A percentile compares a stretch with the other conserved stretches of the same genome.
These are phyloP conservation scores for Lipomyces yarrowii DNA, from an alignment of 1,139 yeast genomes.

Conservation along the genomic window DNA sequence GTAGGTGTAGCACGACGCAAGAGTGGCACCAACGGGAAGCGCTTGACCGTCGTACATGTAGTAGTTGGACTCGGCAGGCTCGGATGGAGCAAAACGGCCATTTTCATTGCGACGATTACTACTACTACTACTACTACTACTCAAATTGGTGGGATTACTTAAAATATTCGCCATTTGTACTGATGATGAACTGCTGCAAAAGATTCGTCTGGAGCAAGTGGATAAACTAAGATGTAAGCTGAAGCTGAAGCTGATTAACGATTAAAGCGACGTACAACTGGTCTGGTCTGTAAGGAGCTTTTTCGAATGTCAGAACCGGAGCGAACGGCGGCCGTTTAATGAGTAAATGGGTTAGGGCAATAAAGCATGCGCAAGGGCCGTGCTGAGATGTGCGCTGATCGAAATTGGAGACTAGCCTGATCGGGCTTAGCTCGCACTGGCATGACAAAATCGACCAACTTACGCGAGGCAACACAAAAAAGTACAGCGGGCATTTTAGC, in stretches of 20 bases:
- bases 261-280: not conserved
- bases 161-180: slow-evolving; percentile 32
- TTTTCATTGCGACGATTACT: slow-evolving; percentile 18
- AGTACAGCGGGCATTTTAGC: too few species aligned
- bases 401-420: not conserved
- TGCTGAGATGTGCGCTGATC: not conserved
- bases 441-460: too few species aligned
- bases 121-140: slow-evolving; percentile 19
- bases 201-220: not conserved
- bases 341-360: slow-evolving; percentile 3
- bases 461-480: too few species aligned
- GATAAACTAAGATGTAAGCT: not conserved
- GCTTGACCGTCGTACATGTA: slow-evolving; percentile 18
- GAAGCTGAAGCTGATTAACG: not conserved
- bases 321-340: not conserved
- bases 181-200: not conserved
- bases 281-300: not conserved
- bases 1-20: slow-evolving; percentile 33
- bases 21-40: slow-evolving; percentile 23
- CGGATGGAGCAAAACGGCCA: slow-evolving; percentile 10
- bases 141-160: slow-evolving; percentile 26
- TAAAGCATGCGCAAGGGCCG: not conserved
- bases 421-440: not conserved
- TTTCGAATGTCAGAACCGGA: not conserved
- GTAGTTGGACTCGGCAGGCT: slow-evolving; percentile 4